Evolutionary conservation across 345 rosid species (phyloP).

Genomic region (Aquilaria malaccensis): DNA sequence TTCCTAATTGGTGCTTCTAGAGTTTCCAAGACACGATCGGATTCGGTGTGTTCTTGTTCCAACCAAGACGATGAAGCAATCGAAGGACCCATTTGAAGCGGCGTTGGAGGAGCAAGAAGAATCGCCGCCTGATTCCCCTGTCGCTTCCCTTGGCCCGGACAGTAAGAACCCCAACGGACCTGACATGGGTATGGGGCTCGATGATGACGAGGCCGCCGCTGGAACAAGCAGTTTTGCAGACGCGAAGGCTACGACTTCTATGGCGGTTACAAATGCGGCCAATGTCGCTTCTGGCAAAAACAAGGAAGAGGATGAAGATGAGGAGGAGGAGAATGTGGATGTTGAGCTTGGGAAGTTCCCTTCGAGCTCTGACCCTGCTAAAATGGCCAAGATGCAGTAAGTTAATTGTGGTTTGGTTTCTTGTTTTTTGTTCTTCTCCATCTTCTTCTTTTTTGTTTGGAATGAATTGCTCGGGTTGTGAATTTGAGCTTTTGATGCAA

Average conservation of each 20-base stretch:
- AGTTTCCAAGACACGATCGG: no score
- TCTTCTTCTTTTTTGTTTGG: not conserved
- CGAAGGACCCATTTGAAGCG: conserved; percentile 90
- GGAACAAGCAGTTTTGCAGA: conserved; percentile 13
- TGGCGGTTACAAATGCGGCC: conserved; percentile 7
- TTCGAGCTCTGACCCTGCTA: conserved; percentile 65
- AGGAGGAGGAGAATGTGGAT: conserved; percentile 88
- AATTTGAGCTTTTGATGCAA: no score
- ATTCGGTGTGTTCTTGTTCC: no score
- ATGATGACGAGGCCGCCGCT: conserved; percentile 31
- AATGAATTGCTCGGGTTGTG: no score
- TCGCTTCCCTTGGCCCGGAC: conserved; percentile 31
- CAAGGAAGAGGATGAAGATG: conserved; percentile 71
- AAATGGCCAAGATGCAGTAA: conserved; percentile 94
- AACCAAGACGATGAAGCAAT: conserved; percentile 48
- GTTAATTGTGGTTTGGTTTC: conserved; percentile 7
- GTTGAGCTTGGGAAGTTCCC: conserved; percentile 75
- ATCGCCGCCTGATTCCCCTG: conserved; percentile 61
- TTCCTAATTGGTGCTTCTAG: no score
- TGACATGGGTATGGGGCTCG: conserved; percentile 13
- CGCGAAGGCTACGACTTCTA: conserved; percentile 17
- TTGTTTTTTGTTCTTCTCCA: not conserved
- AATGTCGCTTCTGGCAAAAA: conserved; percentile 23
- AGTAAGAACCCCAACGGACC: conserved; percentile 20
- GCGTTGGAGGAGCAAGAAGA: conserved; percentile 77